These are phyloP conservation scores for Ophiostoma novo-ulmi DNA, from an alignment of 2,329 filamentous ascomycete genomes.

Conservation along the genomic window DNA sequence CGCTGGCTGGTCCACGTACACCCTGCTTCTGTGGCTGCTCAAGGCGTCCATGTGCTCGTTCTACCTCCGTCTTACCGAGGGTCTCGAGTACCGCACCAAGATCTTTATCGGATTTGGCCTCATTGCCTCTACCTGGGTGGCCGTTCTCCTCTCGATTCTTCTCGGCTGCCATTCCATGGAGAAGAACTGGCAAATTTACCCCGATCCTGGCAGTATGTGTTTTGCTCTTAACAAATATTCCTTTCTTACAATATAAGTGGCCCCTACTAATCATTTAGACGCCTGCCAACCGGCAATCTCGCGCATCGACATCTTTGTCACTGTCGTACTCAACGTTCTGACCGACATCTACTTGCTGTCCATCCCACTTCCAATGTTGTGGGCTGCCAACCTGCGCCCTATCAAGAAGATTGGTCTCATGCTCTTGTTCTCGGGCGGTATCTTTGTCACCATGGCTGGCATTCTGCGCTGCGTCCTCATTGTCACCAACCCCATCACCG, in stretches of 20 bases:
- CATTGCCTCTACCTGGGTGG: constrained; percentile 35
- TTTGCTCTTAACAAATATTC: background rate
- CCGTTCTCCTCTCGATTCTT: constrained; percentile 34
- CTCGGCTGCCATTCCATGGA: constrained; percentile 36
- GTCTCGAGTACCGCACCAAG: constrained; percentile 31
- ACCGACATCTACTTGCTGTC: constrained; percentile 40
- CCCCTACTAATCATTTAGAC: constrained; percentile 29
- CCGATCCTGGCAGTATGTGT: constrained; percentile 39
- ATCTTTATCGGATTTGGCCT: constrained; percentile 36
- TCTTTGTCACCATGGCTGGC: constrained; percentile 51
- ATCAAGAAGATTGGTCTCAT: constrained; percentile 49
- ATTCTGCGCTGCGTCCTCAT: constrained; percentile 52
- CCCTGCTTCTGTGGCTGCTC: constrained; percentile 31
- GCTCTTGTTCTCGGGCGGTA: constrained; percentile 50
- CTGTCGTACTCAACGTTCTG: constrained; percentile 37
- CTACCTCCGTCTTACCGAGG: constrained; percentile 34
- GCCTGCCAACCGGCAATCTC: constrained; percentile 40
- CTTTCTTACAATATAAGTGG: no score
- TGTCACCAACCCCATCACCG: constrained; percentile 37
- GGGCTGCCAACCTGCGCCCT: constrained; percentile 45
- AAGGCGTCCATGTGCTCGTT: constrained; percentile 33
- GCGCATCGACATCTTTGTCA: constrained; percentile 37
- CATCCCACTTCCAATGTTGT: constrained; percentile 47
- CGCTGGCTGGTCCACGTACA: constrained; percentile 32
- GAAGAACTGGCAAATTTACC: constrained; percentile 41